These are phyloP conservation scores for Microstegium vimineum DNA, from an alignment of 176 grass and related monocot species.

Conservation along the genomic window DNA sequence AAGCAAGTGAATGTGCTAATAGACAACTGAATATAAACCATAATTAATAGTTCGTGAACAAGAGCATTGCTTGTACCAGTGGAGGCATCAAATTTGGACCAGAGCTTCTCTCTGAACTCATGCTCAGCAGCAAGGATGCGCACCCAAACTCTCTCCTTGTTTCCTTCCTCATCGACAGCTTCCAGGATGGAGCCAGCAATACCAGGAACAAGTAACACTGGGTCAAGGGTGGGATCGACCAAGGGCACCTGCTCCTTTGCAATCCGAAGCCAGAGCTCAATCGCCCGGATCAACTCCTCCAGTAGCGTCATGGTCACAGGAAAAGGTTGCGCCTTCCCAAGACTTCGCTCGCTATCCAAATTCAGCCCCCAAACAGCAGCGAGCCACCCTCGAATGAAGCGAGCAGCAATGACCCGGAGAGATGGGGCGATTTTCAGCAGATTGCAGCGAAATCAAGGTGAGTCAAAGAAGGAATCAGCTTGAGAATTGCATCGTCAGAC, in stretches of 20 bases:
- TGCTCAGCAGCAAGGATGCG: slow-evolving; percentile 80
- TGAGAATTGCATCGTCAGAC: neutral
- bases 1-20: neutral
- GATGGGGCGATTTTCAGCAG: neutral
- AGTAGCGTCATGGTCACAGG: slow-evolving; percentile 41
- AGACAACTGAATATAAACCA: neutral
- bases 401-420: neutral
- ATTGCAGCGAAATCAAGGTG: neutral
- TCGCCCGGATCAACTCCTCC: slow-evolving; percentile 76
- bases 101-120: slow-evolving; percentile 75
- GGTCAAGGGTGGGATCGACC: slow-evolving; percentile 67
- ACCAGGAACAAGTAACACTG: slow-evolving; percentile 81
- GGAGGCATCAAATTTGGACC: slow-evolving; percentile 80
- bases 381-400: neutral
- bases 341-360: neutral
- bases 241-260: slow-evolving; percentile 53
- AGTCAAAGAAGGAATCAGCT: neutral
- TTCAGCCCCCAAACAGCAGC: neutral
- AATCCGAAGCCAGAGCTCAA: slow-evolving; percentile 73
- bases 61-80: slow-evolving; percentile 39
- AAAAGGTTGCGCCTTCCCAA: neutral
- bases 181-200: slow-evolving; percentile 79
- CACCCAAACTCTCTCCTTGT: slow-evolving; percentile 83
- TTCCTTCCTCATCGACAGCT: slow-evolving; percentile 75
- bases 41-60: neutral